Evolutionary conservation across 805 yeast species (phyloP), one percentile per base, ranked within the genome.

Genomic region (Lachancea waltii): DNA sequence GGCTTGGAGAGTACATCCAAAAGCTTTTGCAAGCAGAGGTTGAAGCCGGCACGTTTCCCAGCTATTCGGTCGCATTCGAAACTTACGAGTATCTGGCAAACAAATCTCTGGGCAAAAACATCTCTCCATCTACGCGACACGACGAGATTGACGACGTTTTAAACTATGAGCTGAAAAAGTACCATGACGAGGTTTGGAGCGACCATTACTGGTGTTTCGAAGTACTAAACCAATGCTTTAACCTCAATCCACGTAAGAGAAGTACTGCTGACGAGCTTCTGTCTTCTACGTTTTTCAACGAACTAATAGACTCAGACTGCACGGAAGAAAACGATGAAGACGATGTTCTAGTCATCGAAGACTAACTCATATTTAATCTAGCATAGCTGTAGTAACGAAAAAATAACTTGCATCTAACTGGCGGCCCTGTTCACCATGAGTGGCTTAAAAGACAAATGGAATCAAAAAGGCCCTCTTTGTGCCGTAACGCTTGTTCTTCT

Each of bases 401-500:
- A 16, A 26, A 5, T 33, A 22, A 22, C 24, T 33, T 33, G 29
- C 35, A 33, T 33, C 16, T 7, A n/a, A n/a, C n/a, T n/a, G n/a
- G n/a, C n/a, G n/a, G n/a, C n/a, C n/a, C n/a, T n/a, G n/a, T n/a
- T n/a, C n/a, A n/a, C n/a, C n/a, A n/a, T n/a, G n/a, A n/a, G n/a
- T n/a, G n/a, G n/a, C 15, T 58, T 59, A 86, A 41, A 77, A 68
- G 22, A 89, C 48, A 51, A 62, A 85, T 17, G 98, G 98, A 49
- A 92, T 66, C 62, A 79, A 68, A 45, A 85, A 81, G 56, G 86
- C 81, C 64, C 87, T 81, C 58, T 75, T 70, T 52, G 77, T 76
- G 53, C 90, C 90, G 60, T 90, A 92, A 46, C 77, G 75, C 51
- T 67, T 69, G 64, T 90, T 94, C 61, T 86, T 89, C 68, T 85